Base-by-base conservation (phyloP, 2,329 filamentous ascomycete genomes). In the Sarocladiaceae sp. region DNA sequence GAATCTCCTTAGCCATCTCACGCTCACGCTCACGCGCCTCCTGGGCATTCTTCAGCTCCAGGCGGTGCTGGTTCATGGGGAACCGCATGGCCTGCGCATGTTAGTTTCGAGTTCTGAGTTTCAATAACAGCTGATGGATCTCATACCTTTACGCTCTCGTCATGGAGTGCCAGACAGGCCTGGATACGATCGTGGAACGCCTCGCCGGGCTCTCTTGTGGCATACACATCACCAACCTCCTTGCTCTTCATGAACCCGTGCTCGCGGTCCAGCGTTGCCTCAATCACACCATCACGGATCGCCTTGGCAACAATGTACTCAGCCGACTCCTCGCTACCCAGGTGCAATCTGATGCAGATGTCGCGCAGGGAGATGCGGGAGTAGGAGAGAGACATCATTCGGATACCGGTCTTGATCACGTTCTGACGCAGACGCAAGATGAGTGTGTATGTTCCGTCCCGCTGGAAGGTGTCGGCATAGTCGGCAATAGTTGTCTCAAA, bases 301-400 rank as follows among this genome's bases (percentile, higher is more conserved):
- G 93, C 93, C 74, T 98, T 98, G 52, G 93, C 93, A 27, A 97
- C 93, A 63, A 98, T 98, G 67, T 98, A 98, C 69, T 98, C 93
- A 10, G 93, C 93, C 33, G 88, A 95, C 73, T 98, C 93, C 64
- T 98, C 93, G 55, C 87, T 95, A 52, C 93, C 88, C 9, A 98
- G 74, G 43, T 94, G 89, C 42, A 98, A 76, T 39, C 93, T 87
- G 47, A 97, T 89, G 70, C 93, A 98, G 55, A 98, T 98, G 61
- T 98, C 93, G 47, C 93, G 85, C 45, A 98, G 78, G 1, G 91
- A 96, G 59, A 98, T 98, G 50, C 91, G 87, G 48, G 91, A 95
- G 72, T 98, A 98, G 16, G 90, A 95, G 51, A 98, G 74, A 32
- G 91, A 97, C 80, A 98, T 95, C 89, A 97, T 96, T 55, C 93